phyloP scores from a whole-genome alignment of 805 yeast genomes.

The Zygoascus flipseniorum region DNA sequence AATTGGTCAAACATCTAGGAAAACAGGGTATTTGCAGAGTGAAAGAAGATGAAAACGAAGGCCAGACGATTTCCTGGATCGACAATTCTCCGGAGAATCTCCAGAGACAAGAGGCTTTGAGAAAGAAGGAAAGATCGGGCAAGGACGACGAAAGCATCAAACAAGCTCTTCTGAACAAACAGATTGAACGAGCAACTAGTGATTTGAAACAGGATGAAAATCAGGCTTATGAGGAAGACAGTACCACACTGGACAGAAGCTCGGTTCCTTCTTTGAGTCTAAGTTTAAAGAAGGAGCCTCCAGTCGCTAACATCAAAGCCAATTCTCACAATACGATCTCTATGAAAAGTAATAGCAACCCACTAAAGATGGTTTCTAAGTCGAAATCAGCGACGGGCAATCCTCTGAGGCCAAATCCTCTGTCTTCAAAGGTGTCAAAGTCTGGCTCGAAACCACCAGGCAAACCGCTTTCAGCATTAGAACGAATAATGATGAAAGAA shows the following conservation, averaged over 20 bases:
- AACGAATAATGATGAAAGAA: constrained; percentile 2
- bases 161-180: constrained; percentile 38
- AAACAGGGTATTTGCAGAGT: constrained; percentile 49
- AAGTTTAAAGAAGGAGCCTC: neutral
- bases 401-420: neutral
- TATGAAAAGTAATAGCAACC: neutral
- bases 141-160: constrained; percentile 41
- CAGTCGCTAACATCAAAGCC: neutral
- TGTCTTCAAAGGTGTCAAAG: constrained; percentile 3
- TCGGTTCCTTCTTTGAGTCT: neutral
- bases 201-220: neutral
- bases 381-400: too few species aligned
- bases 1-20: constrained; percentile 56
- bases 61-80: constrained; percentile 42
- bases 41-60: constrained; percentile 25
- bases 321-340: neutral
- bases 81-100: constrained; percentile 46
- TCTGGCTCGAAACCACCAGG: neutral
- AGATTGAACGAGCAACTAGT: constrained; percentile 39
- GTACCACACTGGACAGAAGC: constrained; percentile 2
- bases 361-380: neutral
- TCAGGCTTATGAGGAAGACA: neutral
- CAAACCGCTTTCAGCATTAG: neutral
- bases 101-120: constrained; percentile 32
- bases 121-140: constrained; percentile 31